These are phyloP conservation scores for Coniochaeta pulveracea DNA, from an alignment of 2,329 filamentous ascomycete genomes.

Conservation along the genomic window DNA sequence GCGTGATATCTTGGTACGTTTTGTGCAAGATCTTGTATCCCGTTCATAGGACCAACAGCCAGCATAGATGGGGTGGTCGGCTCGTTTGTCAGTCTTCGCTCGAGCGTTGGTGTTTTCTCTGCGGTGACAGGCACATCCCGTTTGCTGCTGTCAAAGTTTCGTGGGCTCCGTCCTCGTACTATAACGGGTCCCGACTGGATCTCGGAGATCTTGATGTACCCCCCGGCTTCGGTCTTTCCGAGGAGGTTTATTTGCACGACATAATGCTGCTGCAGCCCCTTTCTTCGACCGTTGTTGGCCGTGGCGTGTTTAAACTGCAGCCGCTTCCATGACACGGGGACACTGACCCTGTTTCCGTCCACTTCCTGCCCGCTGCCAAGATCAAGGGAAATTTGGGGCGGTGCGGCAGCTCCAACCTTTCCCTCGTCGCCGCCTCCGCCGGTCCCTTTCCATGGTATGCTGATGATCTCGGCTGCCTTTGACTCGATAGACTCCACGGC, in stretches of 20 bases:
- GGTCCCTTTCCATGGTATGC: constrained; percentile 75
- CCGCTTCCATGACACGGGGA: constrained; percentile 86
- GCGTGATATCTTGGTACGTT: constrained; percentile 21
- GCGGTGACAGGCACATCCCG: constrained; percentile 66
- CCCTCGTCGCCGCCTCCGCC: constrained; percentile 26
- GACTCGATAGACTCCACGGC: constrained; percentile 88
- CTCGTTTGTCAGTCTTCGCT: constrained; percentile 29
- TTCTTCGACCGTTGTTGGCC: constrained; percentile 87
- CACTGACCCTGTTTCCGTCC: constrained; percentile 66
- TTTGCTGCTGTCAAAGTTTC: constrained; percentile 88
- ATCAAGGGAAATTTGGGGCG: constrained; percentile 44
- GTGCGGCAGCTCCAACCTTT: constrained; percentile 35
- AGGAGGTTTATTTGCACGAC: constrained; percentile 76
- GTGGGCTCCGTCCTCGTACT: constrained; percentile 80
- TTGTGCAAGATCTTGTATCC: constrained; percentile 12
- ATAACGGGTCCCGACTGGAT: constrained; percentile 90
- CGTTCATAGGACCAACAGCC: background rate
- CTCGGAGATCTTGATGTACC: constrained; percentile 66
- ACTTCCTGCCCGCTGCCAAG: constrained; percentile 52
- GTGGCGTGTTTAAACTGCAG: constrained; percentile 94
- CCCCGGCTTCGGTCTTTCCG: constrained; percentile 58
- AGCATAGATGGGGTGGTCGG: background rate
- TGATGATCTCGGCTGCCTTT: constrained; percentile 87
- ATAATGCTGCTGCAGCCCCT: constrained; percentile 93
- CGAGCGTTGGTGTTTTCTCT: constrained; percentile 33